Percentiles rank a stretch among this genome's conserved stretches.
Conservation (phyloP, 164 flowering plant genomes). For the Tetrastigma voinierianum region DNA sequence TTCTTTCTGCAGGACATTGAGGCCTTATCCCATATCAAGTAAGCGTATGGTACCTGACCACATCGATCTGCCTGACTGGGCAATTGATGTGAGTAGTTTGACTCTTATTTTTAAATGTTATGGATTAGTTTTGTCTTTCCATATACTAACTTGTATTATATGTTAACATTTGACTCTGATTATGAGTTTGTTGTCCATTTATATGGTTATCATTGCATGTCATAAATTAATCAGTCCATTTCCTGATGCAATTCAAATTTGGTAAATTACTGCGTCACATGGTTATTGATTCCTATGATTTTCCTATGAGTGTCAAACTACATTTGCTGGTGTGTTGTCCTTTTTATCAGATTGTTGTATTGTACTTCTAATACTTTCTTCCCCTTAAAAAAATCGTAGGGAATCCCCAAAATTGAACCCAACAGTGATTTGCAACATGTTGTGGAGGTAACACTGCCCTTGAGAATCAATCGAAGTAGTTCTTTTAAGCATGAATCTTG, state of each 20-base stretch:
- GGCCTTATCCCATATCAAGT: constrained; percentile 83
- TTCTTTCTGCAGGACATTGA: constrained; percentile 47
- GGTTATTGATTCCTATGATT: background rate
- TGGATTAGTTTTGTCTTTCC: background rate
- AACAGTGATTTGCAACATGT: constrained; percentile 80
- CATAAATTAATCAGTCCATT: background rate
- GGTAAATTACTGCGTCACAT: background rate
- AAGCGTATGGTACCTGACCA: constrained; percentile 64
- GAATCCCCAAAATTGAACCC: constrained; percentile 83
- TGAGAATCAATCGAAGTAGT: background rate
- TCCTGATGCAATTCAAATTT: background rate
- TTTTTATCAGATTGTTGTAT: no score
- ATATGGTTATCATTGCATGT: background rate
- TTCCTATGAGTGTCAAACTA: background rate
- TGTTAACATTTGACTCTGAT: constrained; percentile 3
- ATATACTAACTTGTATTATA: background rate
- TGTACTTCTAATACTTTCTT: background rate
- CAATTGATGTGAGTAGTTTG: constrained; percentile 67
- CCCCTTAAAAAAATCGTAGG: constrained; percentile 41
- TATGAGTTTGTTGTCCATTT: background rate
- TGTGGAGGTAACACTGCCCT: constrained; percentile 65
- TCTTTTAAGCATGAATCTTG: background rate
- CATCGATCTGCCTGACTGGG: constrained; percentile 93
- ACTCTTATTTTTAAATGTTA: background rate
- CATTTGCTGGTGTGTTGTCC: background rate